Evolutionary conservation across 2,329 filamentous ascomycete genomes (phyloP).

Genomic region (Ilyonectria mors-panacis): DNA sequence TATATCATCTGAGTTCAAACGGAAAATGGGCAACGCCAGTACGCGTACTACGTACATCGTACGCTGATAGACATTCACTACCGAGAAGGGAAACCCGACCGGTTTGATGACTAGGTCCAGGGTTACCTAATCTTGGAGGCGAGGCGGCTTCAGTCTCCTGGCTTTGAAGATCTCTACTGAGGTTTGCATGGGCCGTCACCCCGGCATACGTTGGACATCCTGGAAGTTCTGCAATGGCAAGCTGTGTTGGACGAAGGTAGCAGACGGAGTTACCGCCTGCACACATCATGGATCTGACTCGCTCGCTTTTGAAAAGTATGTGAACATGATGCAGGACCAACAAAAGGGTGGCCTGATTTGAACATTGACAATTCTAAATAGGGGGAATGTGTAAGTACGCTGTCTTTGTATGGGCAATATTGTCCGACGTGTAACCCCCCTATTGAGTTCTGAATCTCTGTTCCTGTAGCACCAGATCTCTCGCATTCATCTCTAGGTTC

Average conservation of each 20-base stretch:
- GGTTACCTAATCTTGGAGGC: too few species aligned
- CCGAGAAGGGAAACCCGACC: too few species aligned
- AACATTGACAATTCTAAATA: neutral
- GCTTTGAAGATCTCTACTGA: too few species aligned
- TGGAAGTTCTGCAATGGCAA: neutral
- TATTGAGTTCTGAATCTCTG: neutral
- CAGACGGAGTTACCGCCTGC: neutral
- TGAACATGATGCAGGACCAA: neutral
- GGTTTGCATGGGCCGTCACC: too few species aligned
- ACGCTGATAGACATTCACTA: too few species aligned
- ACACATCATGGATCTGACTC: neutral
- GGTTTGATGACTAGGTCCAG: too few species aligned
- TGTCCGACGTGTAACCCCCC: neutral
- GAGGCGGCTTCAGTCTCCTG: too few species aligned
- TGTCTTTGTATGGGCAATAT: neutral
- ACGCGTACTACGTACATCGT: too few species aligned
- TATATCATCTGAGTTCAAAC: too few species aligned
- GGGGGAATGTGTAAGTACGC: neutral
- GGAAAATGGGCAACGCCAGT: too few species aligned
- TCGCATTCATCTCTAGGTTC: too few species aligned
- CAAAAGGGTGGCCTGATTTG: neutral
- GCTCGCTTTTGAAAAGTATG: constrained; percentile 3
- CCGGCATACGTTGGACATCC: too few species aligned
- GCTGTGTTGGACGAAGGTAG: neutral
- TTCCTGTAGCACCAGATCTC: neutral